Evolutionary conservation across 495 filamentous ascomycete genomes (phyloP).

Genomic region (Chaetomidium leptoderma): DNA sequence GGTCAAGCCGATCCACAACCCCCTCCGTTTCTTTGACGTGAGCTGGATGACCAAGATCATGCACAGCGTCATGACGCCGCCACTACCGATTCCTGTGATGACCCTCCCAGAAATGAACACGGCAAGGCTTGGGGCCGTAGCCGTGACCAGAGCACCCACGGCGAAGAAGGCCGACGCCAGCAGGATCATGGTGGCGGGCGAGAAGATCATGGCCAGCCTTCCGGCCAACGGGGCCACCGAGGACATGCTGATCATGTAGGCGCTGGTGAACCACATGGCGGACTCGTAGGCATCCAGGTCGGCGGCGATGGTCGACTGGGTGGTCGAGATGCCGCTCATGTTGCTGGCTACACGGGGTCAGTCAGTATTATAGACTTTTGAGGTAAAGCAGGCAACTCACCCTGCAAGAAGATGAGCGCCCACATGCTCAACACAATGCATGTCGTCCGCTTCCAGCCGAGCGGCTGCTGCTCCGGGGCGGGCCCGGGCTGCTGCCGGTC

Average conservation of each 20-base stretch:
- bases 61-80: constrained; percentile 60
- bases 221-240: constrained; percentile 62
- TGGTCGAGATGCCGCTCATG: constrained; percentile 69
- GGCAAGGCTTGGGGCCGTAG: constrained; percentile 50
- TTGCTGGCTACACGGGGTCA: constrained; percentile 51
- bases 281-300: constrained; percentile 67
- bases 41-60: constrained; percentile 69
- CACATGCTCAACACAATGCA: constrained; percentile 43
- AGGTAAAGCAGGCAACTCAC: constrained; percentile 11
- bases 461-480: constrained; percentile 7
- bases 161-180: constrained; percentile 53
- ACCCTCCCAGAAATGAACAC: constrained; percentile 64
- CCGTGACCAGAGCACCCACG: constrained; percentile 58
- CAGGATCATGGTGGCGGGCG: constrained; percentile 57
- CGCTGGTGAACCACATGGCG: constrained; percentile 70
- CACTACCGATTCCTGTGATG: constrained; percentile 60
- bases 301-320: constrained; percentile 64
- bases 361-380: neutral
- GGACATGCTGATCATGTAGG: constrained; percentile 68
- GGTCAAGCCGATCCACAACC: constrained; percentile 64
- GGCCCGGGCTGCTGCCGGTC: neutral
- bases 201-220: constrained; percentile 63
- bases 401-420: constrained; percentile 44
- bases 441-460: constrained; percentile 20
- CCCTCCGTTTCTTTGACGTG: constrained; percentile 56